These are phyloP conservation scores for Arxiozyma telluris DNA, from an alignment of 1,139 yeast genomes.

Conservation along the genomic window DNA sequence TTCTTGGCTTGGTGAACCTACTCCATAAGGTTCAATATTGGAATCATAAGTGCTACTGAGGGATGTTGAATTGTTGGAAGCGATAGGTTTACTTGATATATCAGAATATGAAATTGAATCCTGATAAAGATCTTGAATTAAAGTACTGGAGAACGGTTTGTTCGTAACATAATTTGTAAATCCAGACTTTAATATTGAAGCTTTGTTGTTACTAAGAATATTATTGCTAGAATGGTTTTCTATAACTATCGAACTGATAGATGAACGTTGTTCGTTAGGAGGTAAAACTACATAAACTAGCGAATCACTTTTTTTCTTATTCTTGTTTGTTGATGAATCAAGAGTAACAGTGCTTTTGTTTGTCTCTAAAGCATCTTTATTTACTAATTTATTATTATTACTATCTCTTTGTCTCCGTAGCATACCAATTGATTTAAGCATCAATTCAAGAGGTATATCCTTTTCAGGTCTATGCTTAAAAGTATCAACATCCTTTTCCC, in stretches of 20 bases:
- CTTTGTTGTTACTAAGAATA: background rate
- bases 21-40: no score
- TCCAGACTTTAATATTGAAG: background rate
- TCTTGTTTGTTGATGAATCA: background rate
- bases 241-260: background rate
- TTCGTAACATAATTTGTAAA: no score
- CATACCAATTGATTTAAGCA: conserved; percentile 72
- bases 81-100: background rate
- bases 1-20: background rate
- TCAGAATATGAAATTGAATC: background rate
- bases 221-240: no score
- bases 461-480: conserved; percentile 26
- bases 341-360: background rate
- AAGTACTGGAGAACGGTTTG: background rate
- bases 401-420: conserved; percentile 34
- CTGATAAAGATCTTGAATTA: background rate
- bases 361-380: background rate
- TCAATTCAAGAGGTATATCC: conserved; percentile 67
- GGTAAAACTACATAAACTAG: background rate
- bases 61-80: background rate
- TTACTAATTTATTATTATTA: background rate
- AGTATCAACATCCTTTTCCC: background rate
- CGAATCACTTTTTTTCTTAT: background rate
- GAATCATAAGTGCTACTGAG: background rate
- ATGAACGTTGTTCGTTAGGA: conserved; percentile 1